A percentile compares a stretch with the other conserved stretches of the same genome.
Conservation (phyloP, 2,329 filamentous ascomycete species). For the Phyllosticta citrichinensis region DNA sequence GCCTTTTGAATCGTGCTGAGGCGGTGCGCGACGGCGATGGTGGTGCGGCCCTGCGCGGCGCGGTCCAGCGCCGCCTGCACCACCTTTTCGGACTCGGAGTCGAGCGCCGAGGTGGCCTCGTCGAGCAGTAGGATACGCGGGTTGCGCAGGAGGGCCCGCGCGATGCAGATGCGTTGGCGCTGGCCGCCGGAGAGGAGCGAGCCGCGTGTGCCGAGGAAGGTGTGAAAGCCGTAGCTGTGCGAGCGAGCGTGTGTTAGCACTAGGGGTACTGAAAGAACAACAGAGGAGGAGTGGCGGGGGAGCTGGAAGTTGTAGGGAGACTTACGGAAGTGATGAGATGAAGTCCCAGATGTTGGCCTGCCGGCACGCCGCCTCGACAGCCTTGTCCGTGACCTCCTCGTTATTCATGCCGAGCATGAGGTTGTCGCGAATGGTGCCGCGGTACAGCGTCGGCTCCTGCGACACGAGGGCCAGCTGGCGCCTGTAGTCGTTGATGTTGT, state of each 20-base stretch:
- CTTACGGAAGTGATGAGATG: conserved; percentile 18
- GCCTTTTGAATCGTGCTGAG: conserved; percentile 85
- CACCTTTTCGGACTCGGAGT: conserved; percentile 47
- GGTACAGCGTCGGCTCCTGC: conserved; percentile 90
- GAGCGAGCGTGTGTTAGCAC: neutral
- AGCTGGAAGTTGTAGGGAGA: conserved; percentile 21
- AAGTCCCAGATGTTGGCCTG: conserved; percentile 44
- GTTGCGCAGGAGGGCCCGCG: conserved; percentile 75
- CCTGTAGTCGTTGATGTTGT: conserved; percentile 65
- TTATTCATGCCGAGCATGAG: conserved; percentile 56
- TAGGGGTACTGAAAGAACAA: too few species aligned
- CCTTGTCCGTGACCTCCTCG: conserved; percentile 57
- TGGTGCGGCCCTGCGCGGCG: conserved; percentile 73
- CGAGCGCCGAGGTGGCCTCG: conserved; percentile 11
- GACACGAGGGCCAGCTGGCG: conserved; percentile 76
- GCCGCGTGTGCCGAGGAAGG: conserved; percentile 23
- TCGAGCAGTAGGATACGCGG: conserved; percentile 59
- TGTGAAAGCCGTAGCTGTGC: conserved; percentile 50
- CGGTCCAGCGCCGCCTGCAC: conserved; percentile 70
- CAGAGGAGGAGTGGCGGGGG: conserved; percentile 34
- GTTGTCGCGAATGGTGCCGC: conserved; percentile 84
- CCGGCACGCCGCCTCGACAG: conserved; percentile 64
- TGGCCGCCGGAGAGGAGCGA: conserved; percentile 69
- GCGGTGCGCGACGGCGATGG: conserved; percentile 81
- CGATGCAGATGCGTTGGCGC: conserved; percentile 87